phyloP scores from a whole-genome alignment of 345 rosid species.

The Gossypium ekmanianum region DNA sequence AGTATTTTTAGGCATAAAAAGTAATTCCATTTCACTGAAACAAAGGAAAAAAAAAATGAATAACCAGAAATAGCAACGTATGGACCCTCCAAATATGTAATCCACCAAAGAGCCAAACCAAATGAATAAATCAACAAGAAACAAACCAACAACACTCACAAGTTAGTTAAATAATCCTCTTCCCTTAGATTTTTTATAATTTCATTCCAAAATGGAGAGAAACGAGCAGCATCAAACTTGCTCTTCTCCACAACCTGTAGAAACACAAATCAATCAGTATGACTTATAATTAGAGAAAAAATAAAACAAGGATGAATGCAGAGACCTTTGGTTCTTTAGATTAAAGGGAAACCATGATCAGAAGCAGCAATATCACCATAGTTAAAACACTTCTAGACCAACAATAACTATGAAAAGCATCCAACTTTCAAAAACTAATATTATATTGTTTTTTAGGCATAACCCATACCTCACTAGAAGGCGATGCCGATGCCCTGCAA shows the following conservation, averaged over 20 bases:
- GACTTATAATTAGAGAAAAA: background rate
- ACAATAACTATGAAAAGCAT: background rate
- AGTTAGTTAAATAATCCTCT: constrained; percentile 80
- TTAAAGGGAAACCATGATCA: background rate
- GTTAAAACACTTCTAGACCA: background rate
- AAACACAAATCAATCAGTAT: constrained; percentile 15
- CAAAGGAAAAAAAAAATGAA: background rate
- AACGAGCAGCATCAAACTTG: constrained; percentile 78
- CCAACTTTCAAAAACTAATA: background rate
- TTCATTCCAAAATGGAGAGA: constrained; percentile 97
- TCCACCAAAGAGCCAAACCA: background rate
- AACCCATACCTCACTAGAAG: constrained; percentile 47
- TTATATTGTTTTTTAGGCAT: background rate
- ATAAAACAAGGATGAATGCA: constrained; percentile 11
- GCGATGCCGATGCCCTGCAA: constrained; percentile 46
- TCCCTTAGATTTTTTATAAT: constrained; percentile 79
- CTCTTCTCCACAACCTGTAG: constrained; percentile 51
- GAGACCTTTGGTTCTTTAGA: background rate
- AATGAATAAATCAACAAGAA: constrained; percentile 6
- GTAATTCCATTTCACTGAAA: constrained; percentile 86
- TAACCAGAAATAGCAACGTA: background rate
- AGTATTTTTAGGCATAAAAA: constrained; percentile 90
- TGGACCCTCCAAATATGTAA: background rate
- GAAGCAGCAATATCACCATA: background rate
- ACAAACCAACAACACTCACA: constrained; percentile 47